Conservation (phyloP, 306 rosid genomes). For the Carpinus viminea region DNA sequence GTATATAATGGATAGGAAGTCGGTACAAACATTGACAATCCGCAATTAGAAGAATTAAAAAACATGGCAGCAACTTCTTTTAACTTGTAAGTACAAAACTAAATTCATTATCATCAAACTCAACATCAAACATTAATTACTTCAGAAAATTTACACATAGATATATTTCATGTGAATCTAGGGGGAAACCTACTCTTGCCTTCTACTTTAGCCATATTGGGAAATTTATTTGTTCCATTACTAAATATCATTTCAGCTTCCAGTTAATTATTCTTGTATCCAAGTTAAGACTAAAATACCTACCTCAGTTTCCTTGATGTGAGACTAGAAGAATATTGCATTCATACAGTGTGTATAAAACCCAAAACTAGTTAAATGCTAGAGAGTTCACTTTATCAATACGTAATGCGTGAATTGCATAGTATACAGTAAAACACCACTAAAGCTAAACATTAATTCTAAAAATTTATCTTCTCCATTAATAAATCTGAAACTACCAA, state of each 20-base stretch:
- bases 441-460: not conserved
- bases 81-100: not conserved
- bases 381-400: not conserved
- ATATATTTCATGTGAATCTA: not conserved
- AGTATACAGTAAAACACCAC: not conserved
- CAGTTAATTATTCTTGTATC: not conserved
- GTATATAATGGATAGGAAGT: not conserved
- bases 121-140: no score
- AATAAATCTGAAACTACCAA: slow-evolving; percentile 1
- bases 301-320: not conserved
- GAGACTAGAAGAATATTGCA: not conserved
- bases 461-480: not conserved
- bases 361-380: not conserved
- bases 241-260: not conserved
- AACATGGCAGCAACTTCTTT: not conserved
- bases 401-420: not conserved
- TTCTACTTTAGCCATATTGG: not conserved
- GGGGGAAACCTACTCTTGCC: not conserved
- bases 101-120: not conserved
- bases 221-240: not conserved
- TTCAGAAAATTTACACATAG: not conserved
- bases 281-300: not conserved
- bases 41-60: not conserved
- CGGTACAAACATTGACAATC: not conserved
- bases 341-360: not conserved